Evolutionary conservation across 2,329 filamentous ascomycete genomes (phyloP).

Genomic region (Ophiostoma australiae): DNA sequence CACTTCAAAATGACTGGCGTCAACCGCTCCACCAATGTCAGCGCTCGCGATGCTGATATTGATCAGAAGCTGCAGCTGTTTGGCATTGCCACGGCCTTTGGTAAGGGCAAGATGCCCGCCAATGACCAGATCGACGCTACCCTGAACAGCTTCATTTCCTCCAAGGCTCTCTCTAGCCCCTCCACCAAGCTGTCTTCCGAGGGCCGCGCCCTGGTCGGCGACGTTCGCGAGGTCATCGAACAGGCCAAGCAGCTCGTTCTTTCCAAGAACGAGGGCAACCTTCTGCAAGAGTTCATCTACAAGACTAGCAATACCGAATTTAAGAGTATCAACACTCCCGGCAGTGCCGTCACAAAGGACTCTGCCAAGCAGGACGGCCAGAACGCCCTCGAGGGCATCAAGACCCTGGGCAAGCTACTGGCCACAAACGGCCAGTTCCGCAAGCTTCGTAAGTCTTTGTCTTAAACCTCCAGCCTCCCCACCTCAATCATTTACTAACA

Average conservation of each 20-base stretch:
- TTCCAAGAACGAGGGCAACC: constrained; percentile 90
- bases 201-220: constrained; percentile 70
- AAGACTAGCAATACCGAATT: constrained; percentile 74
- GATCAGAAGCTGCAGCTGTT: constrained; percentile 93
- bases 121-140: constrained; percentile 96
- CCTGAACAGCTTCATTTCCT: constrained; percentile 78
- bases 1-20: constrained; percentile 40
- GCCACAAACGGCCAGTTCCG: constrained; percentile 96
- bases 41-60: constrained; percentile 78
- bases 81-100: constrained; percentile 81
- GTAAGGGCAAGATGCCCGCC: constrained; percentile 84
- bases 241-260: constrained; percentile 80
- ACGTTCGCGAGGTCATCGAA: constrained; percentile 73
- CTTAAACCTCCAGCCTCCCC: neutral
- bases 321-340: constrained; percentile 56
- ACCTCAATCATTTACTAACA: neutral
- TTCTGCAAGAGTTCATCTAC: constrained; percentile 96
- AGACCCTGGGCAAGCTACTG: constrained; percentile 80
- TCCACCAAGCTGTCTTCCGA: constrained; percentile 75
- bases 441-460: constrained; percentile 64
- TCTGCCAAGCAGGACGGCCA: constrained; percentile 77
- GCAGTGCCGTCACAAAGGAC: constrained; percentile 67
- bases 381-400: constrained; percentile 75
- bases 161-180: constrained; percentile 63
- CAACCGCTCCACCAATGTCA: constrained; percentile 67